A percentile compares a stretch with the other conserved stretches of the same genome.
Evolutionary conservation across 164 flowering plant species (phyloP).

Genomic region (Stephania japonica): DNA sequence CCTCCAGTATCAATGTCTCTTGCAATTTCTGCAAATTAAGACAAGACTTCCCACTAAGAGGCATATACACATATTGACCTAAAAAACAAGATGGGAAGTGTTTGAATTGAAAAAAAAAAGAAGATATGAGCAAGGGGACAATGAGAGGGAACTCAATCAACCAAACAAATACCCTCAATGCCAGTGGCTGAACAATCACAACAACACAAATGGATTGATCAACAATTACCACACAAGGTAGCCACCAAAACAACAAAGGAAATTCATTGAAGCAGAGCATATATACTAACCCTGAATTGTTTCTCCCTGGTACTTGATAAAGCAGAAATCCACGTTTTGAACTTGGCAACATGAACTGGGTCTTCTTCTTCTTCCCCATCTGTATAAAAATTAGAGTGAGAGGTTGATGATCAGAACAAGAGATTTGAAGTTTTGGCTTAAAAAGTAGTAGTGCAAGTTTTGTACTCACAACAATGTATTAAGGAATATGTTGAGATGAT

Average conservation of each 20-base stretch:
- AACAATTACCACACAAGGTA: not conserved
- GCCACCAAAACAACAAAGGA: not conserved
- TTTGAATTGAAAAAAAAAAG: not conserved
- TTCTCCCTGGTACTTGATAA: conserved; percentile 11
- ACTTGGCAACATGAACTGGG: conserved; percentile 9
- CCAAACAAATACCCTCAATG: conserved; percentile 48
- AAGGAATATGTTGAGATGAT: too few relatives aligned
- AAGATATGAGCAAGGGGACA: conserved; percentile 40
- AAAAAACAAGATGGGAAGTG: not conserved
- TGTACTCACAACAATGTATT: too few relatives aligned
- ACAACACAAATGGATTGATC: not conserved
- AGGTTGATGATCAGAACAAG: not conserved
- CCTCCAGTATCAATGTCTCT: conserved; percentile 75
- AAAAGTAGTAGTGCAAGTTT: too few relatives aligned
- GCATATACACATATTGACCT: not conserved
- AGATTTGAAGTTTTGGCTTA: too few relatives aligned
- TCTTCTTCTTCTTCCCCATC: conserved; percentile 15
- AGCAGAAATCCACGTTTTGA: conserved; percentile 8
- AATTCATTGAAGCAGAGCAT: not conserved
- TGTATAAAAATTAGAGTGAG: too few relatives aligned
- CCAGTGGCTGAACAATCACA: conserved; percentile 16
- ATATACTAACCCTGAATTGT: conserved; percentile 7
- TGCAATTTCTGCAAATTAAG: conserved; percentile 47
- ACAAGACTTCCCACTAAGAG: not conserved
- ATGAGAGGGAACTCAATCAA: conserved; percentile 49